A percentile compares a stretch with the other conserved stretches of the same genome.
phyloP scores from a whole-genome alignment of 257 asterid genomes.

The Penstemon davidsonii region DNA sequence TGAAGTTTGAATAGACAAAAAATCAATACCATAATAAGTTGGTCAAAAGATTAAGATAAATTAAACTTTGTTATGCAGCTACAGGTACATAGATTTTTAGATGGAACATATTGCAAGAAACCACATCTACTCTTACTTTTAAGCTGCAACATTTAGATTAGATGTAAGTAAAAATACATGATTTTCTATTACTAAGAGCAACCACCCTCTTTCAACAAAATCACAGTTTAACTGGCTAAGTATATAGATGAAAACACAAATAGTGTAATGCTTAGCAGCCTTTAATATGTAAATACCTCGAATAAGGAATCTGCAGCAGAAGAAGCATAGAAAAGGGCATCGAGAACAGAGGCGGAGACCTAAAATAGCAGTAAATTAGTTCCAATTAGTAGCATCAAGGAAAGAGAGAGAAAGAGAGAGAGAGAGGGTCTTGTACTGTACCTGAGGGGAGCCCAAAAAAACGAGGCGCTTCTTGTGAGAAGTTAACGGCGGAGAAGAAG shows the following conservation, averaged over 20 bases:
- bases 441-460: constrained; percentile 87
- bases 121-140: neutral
- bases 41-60: neutral
- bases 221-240: neutral
- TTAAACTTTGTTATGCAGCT: constrained; percentile 1
- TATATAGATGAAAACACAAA: neutral
- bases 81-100: neutral
- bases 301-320: constrained; percentile 66
- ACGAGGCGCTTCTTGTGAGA: constrained; percentile 67
- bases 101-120: neutral
- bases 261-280: neutral
- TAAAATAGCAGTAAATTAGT: constrained; percentile 18
- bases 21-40: neutral
- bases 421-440: constrained; percentile 19
- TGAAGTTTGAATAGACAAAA: neutral
- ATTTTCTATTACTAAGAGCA: neutral
- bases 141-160: neutral
- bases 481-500: constrained; percentile 33
- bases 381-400: neutral
- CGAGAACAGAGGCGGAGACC: constrained; percentile 86
- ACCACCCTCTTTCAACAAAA: constrained; percentile 13
- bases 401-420: neutral
- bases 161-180: neutral
- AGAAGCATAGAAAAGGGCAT: constrained; percentile 68
- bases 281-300: constrained; percentile 29